Base-by-base conservation (phyloP, 345 rosid genomes). In the Dipteronia sinensis region DNA sequence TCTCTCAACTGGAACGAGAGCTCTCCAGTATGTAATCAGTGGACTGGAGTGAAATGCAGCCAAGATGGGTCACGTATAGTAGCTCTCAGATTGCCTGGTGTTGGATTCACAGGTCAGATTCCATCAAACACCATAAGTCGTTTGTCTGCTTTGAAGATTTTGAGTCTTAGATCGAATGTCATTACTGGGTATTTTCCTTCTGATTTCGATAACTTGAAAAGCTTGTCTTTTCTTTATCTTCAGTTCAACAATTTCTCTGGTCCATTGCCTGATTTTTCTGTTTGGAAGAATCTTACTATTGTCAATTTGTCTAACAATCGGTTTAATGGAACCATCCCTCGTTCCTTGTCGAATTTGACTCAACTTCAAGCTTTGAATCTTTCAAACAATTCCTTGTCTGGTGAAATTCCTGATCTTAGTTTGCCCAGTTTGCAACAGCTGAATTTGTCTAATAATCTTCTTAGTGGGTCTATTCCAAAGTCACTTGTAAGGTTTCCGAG, bases 31-130 rank as follows among this genome's bases (percentile, higher is more conserved):
- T 93, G 98, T 83, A 69, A 80, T 38, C 66, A 71, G 74, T 95
- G 99, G 99, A 87, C 78, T 31, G 98, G 99, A 73, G 86, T 96
- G 71, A 83, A 88, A 78, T 96, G 99, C 81, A 89, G 78, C 62
- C 19, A 29, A 69, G 87, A 88, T 79, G 81, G 72, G 77, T 81
- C 92, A 49, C 91, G 87, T 7, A 78, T 96, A 8, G 77, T 86
- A 40, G 76, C 97, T 23, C 80, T 96, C 72, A 84, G 99, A 80
- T 85, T 96, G 75, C 99, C 99, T 16, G 99, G 89, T 2, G 82
- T 89, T 74, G 98, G 98, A 58, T 90, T 96, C 65, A 79, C 81
- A 46, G 97, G 97, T 27, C 89, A 84, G 5, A 85, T 96, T 82
- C 94, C 97, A 1, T 84, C 94, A 49, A 78, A 89, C 67, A 91